These are phyloP conservation scores for Coemansia sp. DNA, from an alignment of 192 early-diverging fungal species.

Conservation along the genomic window DNA sequence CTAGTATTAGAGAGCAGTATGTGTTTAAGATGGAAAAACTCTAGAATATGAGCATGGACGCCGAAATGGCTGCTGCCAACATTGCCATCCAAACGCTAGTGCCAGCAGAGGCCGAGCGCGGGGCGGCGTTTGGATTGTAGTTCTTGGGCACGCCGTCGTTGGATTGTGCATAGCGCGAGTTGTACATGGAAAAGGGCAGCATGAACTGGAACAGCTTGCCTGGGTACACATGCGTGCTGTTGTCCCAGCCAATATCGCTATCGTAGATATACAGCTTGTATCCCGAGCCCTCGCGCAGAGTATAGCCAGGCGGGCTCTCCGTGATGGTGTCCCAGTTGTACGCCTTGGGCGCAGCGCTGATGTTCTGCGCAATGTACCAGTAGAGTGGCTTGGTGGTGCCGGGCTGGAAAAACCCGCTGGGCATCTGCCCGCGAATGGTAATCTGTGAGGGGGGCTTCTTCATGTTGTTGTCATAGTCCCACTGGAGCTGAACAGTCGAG, in stretches of 20 bases:
- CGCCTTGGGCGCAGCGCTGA: conserved; percentile 31
- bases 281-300: conserved; percentile 43
- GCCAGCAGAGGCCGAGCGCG: conserved; percentile 16
- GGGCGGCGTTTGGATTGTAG: conserved; percentile 51
- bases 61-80: conserved; percentile 11
- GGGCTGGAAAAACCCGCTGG: conserved; percentile 38
- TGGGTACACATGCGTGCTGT: conserved; percentile 46
- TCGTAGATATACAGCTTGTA: conserved; percentile 54
- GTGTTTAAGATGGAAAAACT: not conserved
- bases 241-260: conserved; percentile 51
- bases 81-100: conserved; percentile 10
- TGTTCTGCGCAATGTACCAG: conserved; percentile 53
- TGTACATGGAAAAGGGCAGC: conserved; percentile 56
- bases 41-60: conserved; percentile 6
- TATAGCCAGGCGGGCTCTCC: conserved; percentile 52
- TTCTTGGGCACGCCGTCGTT: conserved; percentile 51
- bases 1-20: not conserved
- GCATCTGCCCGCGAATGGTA: conserved; percentile 51
- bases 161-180: conserved; percentile 50
- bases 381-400: conserved; percentile 52
- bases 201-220: conserved; percentile 55
- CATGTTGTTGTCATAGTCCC: conserved; percentile 53
- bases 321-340: conserved; percentile 53
- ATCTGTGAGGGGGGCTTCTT: conserved; percentile 44
- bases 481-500: conserved; percentile 47